Evolutionary conservation across 768 basidiomycete species (phyloP), one percentile per base, ranked within the genome.

Genomic region (Fomitopsis pulvina): DNA sequence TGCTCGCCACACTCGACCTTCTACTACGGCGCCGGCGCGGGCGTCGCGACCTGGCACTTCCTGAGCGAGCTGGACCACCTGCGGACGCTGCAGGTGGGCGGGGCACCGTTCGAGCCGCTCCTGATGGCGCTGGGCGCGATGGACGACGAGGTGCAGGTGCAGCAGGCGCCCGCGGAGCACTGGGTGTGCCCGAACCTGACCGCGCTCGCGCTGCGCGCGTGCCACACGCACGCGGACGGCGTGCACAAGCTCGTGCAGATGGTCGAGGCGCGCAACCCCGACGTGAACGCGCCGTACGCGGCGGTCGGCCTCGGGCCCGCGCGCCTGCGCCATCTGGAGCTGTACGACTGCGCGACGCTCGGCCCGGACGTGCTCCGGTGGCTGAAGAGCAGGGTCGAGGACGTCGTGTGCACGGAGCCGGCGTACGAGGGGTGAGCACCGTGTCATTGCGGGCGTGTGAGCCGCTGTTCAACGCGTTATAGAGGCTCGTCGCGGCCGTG

Each of bases 231-330:
- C 57, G 73, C 72, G 27, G 85, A 86, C 45, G 80, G 78, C 24
- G 76, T 85, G 22, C 71, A 72, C 45, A 83, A 81, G 65, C 73
- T 89, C 18, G 83, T 90, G 22, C 77, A 79, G 61, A 74, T 87
- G 67, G 74, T 90, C 20, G 84, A 87, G 41, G 76, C 77, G 49
- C 71, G 87, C 45, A 89, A 89, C 60, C 87, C 87, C 47, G 67
- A 63, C 44, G 60, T 65, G 40, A 63, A 60, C 44, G 62, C 61
- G 10, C 65, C 59, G 21, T 66, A 61, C 22, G 62, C 58, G 11
- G 47, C 59, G 50, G 71, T 68, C 24, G 76, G 76, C 0, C 75
- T 74, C n/a, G 66, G 70, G 8, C 82, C 82, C 0, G 67, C 67
- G 53, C 73, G 77, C 58, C 63, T 89, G 55, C 72, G 70, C 57